Percentiles rank a stretch among this genome's conserved stretches.
Conservation (phyloP, 192 early-diverging fungal genomes). For the Dissophora ornata region DNA sequence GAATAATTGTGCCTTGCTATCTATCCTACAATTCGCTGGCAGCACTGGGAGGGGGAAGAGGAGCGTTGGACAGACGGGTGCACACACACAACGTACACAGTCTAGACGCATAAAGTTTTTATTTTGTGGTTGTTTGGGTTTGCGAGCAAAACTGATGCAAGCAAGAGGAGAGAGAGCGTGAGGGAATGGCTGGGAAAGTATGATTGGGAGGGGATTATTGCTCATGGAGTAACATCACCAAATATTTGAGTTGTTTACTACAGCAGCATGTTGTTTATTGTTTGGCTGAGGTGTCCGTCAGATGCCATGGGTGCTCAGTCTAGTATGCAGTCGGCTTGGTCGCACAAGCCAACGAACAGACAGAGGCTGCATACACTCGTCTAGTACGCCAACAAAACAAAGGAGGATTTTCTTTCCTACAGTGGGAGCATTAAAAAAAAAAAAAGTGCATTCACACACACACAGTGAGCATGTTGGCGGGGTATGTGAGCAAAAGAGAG, state of each 20-base stretch:
- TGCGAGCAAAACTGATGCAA: no score
- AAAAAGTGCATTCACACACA: no score
- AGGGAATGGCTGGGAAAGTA: neutral
- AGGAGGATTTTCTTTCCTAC: neutral
- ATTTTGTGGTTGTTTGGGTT: no score
- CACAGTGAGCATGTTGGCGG: neutral
- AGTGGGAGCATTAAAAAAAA: no score
- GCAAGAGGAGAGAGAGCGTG: neutral
- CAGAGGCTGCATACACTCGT: neutral
- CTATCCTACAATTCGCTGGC: no score
- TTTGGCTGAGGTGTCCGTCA: neutral
- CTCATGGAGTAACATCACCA: neutral
- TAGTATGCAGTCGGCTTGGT: slow-evolving; percentile 1
- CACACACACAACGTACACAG: no score
- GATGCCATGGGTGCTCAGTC: no score
- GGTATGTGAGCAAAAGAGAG: neutral
- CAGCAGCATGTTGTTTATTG: neutral
- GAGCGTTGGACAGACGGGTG: no score
- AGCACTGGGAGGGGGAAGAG: no score
- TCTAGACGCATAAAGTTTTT: no score
- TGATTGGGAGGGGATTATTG: no score
- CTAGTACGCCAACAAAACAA: neutral
- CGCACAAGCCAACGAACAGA: slow-evolving; percentile 11
- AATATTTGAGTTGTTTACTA: neutral
- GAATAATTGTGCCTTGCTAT: no score